Base-by-base conservation (phyloP, 2,329 filamentous ascomycete species). In the Ramularia endophylla region DNA sequence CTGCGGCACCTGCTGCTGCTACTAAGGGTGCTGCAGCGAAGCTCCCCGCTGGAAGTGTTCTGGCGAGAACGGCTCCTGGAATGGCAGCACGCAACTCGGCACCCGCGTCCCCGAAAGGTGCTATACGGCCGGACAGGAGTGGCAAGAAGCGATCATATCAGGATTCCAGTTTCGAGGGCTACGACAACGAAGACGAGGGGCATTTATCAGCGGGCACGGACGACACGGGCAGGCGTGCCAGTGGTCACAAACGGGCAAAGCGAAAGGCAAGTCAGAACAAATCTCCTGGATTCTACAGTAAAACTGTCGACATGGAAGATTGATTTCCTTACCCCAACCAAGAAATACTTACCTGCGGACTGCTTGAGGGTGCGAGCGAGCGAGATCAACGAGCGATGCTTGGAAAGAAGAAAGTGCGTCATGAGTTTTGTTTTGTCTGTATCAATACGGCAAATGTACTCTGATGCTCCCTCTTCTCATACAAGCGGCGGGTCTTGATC, bases 91-190 rank as follows among this genome's bases (percentile, higher is more conserved):
- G 57, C 12, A 47, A 40, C 27, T 58, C 65, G 19, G 64, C 60
- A 27, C 65, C 63, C 7, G 52, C 63, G 7, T 60, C 63, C 6
- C 59, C 62, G n/a, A 58, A 57, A n/a, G 54, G 57, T 40, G 72
- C 77, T 8, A 62, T 68, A 28, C 72, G 84, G 40, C 78, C 82
- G 25, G 80, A 81, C 53, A 74, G 85, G 35, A 69, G 72, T 41
- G 73, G 77, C 47, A 86, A 84, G 68, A 88, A 88, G 71, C 75
- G 85, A 35, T 77, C 80, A 48, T 89, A 88, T 58, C 80, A 81
- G 28, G 85, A 89, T 50, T 76, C 73, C 53, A 85, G 81, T 55
- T 89, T 77, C 57, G 80, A 84, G 55, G 84, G 85, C 30, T 88
- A 88, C 55, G 76, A 78, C 32, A 83, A 87, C 52, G 74, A 74